phyloP scores from a whole-genome alignment of 805 yeast species.

The Sugiyamaella boreocaroliniensis region DNA sequence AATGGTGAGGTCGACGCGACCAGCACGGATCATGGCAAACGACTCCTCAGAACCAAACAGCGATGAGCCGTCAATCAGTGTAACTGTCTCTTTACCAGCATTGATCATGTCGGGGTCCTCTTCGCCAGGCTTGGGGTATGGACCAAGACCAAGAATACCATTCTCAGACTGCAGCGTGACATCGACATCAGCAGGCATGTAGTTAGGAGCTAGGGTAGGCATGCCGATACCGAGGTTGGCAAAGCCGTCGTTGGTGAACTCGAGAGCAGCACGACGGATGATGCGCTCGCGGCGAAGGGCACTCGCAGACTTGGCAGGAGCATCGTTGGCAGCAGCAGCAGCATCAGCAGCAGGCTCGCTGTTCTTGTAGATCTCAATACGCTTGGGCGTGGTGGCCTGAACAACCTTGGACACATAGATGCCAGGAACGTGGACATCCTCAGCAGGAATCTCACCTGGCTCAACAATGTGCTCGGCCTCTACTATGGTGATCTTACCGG shows the following conservation, averaged over 20 bases:
- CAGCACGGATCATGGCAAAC: conserved; percentile 40
- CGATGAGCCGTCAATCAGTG: conserved; percentile 36
- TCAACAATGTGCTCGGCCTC: conserved; percentile 44
- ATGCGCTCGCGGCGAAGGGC: conserved; percentile 31
- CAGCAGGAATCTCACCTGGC: conserved; percentile 39
- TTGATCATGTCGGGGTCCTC: conserved; percentile 40
- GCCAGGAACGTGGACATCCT: conserved; percentile 39
- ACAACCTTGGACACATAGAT: conserved; percentile 36
- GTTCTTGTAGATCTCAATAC: conserved; percentile 34
- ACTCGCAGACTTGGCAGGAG: conserved; percentile 14
- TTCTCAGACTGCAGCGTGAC: conserved; percentile 41
- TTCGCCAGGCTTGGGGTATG: conserved; percentile 33
- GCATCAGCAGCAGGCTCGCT: conserved; percentile 13
- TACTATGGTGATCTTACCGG: conserved; percentile 38
- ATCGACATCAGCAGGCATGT: conserved; percentile 28
- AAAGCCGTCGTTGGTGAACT: conserved; percentile 34
- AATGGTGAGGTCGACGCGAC: conserved; percentile 36
- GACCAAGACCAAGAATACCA: conserved; percentile 41
- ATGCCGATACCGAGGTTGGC: conserved; percentile 41
- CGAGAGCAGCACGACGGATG: conserved; percentile 37
- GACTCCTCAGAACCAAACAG: conserved; percentile 42
- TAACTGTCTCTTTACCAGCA: conserved; percentile 43
- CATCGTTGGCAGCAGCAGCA: conserved; percentile 2
- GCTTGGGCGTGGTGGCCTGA: conserved; percentile 36
- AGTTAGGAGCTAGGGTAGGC: conserved; percentile 39